A percentile compares a stretch with the other conserved stretches of the same genome.
These are phyloP conservation scores for Aspergillus nomiae DNA, from an alignment of 2,329 filamentous ascomycete genomes.

Conservation along the genomic window DNA sequence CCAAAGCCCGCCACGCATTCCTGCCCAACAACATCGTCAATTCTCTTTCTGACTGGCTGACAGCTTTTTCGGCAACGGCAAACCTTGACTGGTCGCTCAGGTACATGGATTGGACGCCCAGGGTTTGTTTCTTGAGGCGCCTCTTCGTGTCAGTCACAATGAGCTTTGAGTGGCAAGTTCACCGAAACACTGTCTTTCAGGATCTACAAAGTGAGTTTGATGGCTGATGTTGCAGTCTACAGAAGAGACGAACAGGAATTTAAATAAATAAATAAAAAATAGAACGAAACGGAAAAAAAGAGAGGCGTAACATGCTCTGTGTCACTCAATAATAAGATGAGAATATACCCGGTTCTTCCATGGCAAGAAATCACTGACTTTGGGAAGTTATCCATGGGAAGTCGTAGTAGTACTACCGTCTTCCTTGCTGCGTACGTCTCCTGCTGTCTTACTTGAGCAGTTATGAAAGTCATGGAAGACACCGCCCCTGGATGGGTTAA, in stretches of 20 bases:
- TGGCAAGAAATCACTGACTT: not conserved
- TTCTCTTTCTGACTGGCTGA: constrained; percentile 1
- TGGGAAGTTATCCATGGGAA: not conserved
- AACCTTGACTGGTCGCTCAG: not conserved
- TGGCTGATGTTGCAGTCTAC: not conserved
- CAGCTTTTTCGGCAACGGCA: not conserved
- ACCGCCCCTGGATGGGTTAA: not conserved
- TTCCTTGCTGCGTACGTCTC: not conserved
- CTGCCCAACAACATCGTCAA: constrained; percentile 35
- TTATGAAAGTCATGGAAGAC: not conserved
- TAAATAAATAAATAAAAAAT: not conserved
- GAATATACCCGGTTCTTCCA: not conserved
- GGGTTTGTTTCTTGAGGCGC: not conserved
- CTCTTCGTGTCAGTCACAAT: not conserved
- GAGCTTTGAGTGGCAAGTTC: not conserved
- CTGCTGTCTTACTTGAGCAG: not conserved
- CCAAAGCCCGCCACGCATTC: constrained; percentile 40
- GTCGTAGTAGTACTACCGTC: not conserved
- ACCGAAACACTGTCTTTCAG: not conserved
- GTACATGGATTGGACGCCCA: not conserved
- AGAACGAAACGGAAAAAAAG: not conserved
- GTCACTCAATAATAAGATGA: constrained; percentile 1
- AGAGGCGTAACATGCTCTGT: not conserved
- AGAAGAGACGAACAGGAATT: not conserved
- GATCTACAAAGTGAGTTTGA: not conserved